Evolutionary conservation across 2,329 filamentous ascomycete species (phyloP).

Genomic region (Neonectria coccinea): DNA sequence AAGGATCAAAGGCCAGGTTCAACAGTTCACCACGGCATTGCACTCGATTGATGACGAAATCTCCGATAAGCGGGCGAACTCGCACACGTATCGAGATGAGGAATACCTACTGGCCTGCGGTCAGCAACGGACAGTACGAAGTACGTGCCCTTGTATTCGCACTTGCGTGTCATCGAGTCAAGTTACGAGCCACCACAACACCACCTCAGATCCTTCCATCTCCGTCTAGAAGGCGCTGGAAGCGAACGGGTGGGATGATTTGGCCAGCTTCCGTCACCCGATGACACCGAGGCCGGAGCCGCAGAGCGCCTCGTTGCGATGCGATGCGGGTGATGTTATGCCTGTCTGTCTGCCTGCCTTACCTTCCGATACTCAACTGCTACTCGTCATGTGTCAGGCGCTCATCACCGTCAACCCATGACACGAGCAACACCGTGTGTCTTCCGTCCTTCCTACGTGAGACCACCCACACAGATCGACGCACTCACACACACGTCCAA

Average conservation of each 20-base stretch:
- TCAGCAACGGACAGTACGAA: neutral
- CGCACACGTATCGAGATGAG: conserved; percentile 27
- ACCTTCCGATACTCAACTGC: conserved; percentile 18
- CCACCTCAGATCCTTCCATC: neutral
- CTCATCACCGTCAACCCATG: conserved; percentile 22
- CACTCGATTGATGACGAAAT: conserved; percentile 42
- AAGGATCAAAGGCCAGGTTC: conserved; percentile 27
- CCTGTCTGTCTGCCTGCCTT: conserved; percentile 7
- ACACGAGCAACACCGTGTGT: conserved; percentile 7
- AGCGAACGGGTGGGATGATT: conserved; percentile 12
- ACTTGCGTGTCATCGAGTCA: conserved; percentile 1
- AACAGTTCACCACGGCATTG: conserved; percentile 18
- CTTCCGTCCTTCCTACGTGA: conserved; percentile 7
- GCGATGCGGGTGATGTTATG: neutral
- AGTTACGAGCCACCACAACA: neutral
- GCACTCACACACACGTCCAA: neutral
- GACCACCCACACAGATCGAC: conserved; percentile 11
- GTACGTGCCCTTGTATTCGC: conserved; percentile 12
- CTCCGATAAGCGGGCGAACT: conserved; percentile 43
- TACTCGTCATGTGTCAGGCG: conserved; percentile 26
- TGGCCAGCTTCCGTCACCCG: conserved; percentile 7
- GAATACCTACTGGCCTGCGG: conserved; percentile 11
- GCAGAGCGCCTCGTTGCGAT: conserved; percentile 7
- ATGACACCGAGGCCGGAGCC: neutral
- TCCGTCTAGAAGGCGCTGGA: conserved; percentile 9